Evolutionary conservation across 345 rosid genomes (phyloP), one percentile per base, ranked within the genome.

Genomic region (Gossypium mustelinum): DNA sequence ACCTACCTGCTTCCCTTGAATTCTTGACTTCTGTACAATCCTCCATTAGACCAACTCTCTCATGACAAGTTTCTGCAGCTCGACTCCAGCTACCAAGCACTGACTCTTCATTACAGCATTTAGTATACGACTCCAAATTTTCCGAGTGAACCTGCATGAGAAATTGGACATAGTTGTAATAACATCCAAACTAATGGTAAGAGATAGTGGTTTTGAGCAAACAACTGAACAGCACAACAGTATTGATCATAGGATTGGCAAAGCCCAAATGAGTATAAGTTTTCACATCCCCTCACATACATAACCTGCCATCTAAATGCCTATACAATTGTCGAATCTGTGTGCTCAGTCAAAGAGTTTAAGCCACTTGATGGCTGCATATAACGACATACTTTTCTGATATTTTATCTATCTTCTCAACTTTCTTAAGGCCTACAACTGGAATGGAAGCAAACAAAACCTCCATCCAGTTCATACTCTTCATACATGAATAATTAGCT

Each of bases 1-100:
- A 76, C 61, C 80, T 70, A 24, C 58, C 69, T 7, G 50, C 60
- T 75, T 80, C 77, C 57, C 57, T 72, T 18, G 79, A 45, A 58
- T 54, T 70, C 22, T 75, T 48, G 3, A 52, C 64, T 34, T 70
- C 72, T 0, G 52, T 45, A n/a, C 59, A 65, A 27, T 13, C 50
- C 18, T 51, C 74, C 39, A 17, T 66, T 56, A 56, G 27, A 24
- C 68, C 72, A n/a, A 45, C 60, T 11, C 77, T 62, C 17, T 58
- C 55, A 16, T 48, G 29, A 50, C 13, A 75, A 73, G 75, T 61
- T 64, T 48, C 9, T 11, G 20, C 58, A 11, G 48, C 22, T 56
- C 72, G 71, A 57, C 72, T 78, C 77, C 77, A 24, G 39, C 68
- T 13, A 73, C 72, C 70, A 47, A 44, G 52, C 25, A 14, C 22